These are phyloP conservation scores for Rhizopus microsporus DNA, from an alignment of 371 early-diverging fungal genomes.

Conservation along the genomic window DNA sequence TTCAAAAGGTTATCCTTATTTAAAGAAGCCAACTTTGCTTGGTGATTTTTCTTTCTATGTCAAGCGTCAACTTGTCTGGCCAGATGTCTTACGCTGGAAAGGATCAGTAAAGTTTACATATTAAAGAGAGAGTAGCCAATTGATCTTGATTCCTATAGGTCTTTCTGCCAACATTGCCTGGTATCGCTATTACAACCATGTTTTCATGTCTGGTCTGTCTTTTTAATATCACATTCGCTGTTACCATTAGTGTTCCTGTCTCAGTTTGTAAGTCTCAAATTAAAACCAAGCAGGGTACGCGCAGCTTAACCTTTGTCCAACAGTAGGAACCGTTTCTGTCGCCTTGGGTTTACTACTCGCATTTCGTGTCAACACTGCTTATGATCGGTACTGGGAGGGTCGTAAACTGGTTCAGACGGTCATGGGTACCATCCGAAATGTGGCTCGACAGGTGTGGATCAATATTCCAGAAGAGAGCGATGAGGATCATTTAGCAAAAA, in stretches of 20 bases:
- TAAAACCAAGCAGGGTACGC: background rate
- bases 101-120: slow-evolving; percentile 35
- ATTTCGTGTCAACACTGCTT: slow-evolving; percentile 80
- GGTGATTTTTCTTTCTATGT: slow-evolving; percentile 12
- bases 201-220: slow-evolving; percentile 35
- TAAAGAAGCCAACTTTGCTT: slow-evolving; percentile 15
- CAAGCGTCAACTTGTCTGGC: slow-evolving; percentile 27
- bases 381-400: slow-evolving; percentile 80
- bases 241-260: slow-evolving; percentile 34
- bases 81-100: slow-evolving; percentile 46
- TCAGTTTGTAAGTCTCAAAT: slow-evolving; percentile 37
- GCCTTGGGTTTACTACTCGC: slow-evolving; percentile 74
- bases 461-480: slow-evolving; percentile 49
- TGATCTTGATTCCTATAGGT: slow-evolving; percentile 22
- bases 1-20: slow-evolving; percentile 19
- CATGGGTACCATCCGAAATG: slow-evolving; percentile 58
- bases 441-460: slow-evolving; percentile 70
- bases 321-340: slow-evolving; percentile 59
- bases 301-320: background rate
- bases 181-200: slow-evolving; percentile 27
- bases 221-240: slow-evolving; percentile 22
- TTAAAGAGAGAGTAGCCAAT: background rate
- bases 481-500: slow-evolving; percentile 62
- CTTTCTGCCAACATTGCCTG: slow-evolving; percentile 34
- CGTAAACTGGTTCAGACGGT: slow-evolving; percentile 65